Percentiles rank a stretch among this genome's conserved stretches.
Conservation (phyloP, 108 stramenopile genomes). For the Nitzschia palea region DNA sequence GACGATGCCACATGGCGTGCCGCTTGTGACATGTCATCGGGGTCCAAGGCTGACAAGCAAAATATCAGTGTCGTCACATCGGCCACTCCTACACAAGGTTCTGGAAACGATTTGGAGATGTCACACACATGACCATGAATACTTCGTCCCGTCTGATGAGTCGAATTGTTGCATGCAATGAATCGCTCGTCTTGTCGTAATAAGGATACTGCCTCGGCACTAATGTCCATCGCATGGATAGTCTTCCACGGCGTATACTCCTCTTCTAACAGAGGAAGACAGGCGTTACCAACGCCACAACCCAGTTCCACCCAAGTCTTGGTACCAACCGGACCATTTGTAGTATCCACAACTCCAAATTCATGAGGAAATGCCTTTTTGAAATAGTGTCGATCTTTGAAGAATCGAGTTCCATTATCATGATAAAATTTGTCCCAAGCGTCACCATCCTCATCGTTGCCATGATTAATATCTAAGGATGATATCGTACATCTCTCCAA, state of each 20-base stretch:
- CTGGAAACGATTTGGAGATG: slow-evolving; percentile 32
- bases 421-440: slow-evolving; percentile 83
- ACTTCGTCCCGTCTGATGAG: slow-evolving; percentile 33
- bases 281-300: slow-evolving; percentile 89
- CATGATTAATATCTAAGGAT: neutral
- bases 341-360: slow-evolving; percentile 32
- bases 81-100: slow-evolving; percentile 40
- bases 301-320: slow-evolving; percentile 79
- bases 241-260: slow-evolving; percentile 18
- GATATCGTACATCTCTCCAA: slow-evolving; percentile 15
- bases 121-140: slow-evolving; percentile 52
- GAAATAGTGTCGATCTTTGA: slow-evolving; percentile 89
- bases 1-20: slow-evolving; percentile 50
- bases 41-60: slow-evolving; percentile 80
- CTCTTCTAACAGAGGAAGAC: slow-evolving; percentile 64
- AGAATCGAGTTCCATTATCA: slow-evolving; percentile 69
- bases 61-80: slow-evolving; percentile 74
- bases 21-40: slow-evolving; percentile 45
- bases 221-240: slow-evolving; percentile 67
- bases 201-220: slow-evolving; percentile 56
- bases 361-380: slow-evolving; percentile 75
- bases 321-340: neutral
- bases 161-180: slow-evolving; percentile 24
- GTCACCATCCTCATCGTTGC: slow-evolving; percentile 33
- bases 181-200: slow-evolving; percentile 63